Evolutionary conservation across 352 stramenopile species (phyloP).

Genomic region (Pythium diclinum): DNA sequence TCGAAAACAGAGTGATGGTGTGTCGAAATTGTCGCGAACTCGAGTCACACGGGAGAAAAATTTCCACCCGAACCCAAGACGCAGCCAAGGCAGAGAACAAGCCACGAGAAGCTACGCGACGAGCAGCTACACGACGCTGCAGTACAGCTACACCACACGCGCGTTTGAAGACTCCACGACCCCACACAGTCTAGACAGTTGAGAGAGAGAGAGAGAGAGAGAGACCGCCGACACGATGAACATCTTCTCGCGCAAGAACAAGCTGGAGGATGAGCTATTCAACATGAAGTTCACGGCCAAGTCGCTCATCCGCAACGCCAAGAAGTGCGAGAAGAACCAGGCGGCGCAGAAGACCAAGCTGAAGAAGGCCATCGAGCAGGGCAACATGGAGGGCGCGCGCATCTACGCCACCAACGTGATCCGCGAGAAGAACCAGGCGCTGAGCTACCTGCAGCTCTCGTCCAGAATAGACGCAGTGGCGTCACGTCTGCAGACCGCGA

Average conservation of each 20-base stretch:
- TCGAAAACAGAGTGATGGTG: slow-evolving; percentile 19
- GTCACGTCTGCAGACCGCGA: slow-evolving; percentile 94
- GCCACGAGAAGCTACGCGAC: neutral
- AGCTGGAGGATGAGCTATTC: slow-evolving; percentile 85
- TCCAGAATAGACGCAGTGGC: slow-evolving; percentile 96
- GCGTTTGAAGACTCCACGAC: too few species aligned
- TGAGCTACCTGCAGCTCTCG: slow-evolving; percentile 95
- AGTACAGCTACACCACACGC: neutral
- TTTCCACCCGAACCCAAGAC: slow-evolving; percentile 8
- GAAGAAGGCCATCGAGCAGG: slow-evolving; percentile 95
- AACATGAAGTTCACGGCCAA: slow-evolving; percentile 91
- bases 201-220: neutral
- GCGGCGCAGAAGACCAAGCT: slow-evolving; percentile 93
- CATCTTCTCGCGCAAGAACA: slow-evolving; percentile 83
- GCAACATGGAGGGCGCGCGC: slow-evolving; percentile 96
- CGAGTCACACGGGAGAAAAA: slow-evolving; percentile 13
- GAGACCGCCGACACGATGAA: slow-evolving; percentile 47
- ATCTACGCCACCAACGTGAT: slow-evolving; percentile 96
- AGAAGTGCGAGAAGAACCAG: slow-evolving; percentile 99
- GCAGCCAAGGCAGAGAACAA: neutral
- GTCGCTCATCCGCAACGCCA: slow-evolving; percentile 86
- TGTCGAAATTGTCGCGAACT: slow-evolving; percentile 14
- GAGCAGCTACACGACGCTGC: neutral
- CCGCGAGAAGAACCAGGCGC: slow-evolving; percentile 82
- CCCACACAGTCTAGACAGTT: too few species aligned